These are phyloP conservation scores for Quercus robur DNA, from an alignment of 306 rosid species.

Conservation along the genomic window DNA sequence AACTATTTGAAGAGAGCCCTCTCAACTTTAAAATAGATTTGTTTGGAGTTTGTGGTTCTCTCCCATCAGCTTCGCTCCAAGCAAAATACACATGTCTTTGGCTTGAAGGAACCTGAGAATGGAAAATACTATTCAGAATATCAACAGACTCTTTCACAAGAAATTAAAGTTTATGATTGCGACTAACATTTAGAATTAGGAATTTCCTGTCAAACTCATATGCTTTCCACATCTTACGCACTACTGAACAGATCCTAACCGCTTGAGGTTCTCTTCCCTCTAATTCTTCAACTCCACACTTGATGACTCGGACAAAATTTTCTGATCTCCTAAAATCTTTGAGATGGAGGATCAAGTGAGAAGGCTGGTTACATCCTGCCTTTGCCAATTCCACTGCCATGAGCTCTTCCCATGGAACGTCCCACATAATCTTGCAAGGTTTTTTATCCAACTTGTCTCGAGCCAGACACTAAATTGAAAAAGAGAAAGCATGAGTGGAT, in stretches of 20 bases:
- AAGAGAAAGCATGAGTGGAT: slow-evolving; percentile 18
- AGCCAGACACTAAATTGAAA: slow-evolving; percentile 66
- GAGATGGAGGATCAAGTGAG: slow-evolving; percentile 89
- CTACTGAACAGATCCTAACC: slow-evolving; percentile 63
- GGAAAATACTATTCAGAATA: slow-evolving; percentile 28
- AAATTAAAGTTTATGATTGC: slow-evolving; percentile 14
- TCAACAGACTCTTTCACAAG: slow-evolving; percentile 18
- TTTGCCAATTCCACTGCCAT: slow-evolving; percentile 90
- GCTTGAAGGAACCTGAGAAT: slow-evolving; percentile 92
- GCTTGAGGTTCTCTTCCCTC: slow-evolving; percentile 81
- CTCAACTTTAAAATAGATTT: slow-evolving; percentile 69
- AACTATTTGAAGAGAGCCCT: slow-evolving; percentile 50
- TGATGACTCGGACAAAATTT: slow-evolving; percentile 70
- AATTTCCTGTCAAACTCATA: slow-evolving; percentile 67
- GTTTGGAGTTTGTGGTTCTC: slow-evolving; percentile 50
- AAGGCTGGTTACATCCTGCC: slow-evolving; percentile 69
- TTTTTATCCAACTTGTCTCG: slow-evolving; percentile 83
- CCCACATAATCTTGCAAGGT: slow-evolving; percentile 95
- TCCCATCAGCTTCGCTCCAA: slow-evolving; percentile 74
- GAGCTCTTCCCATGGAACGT: slow-evolving; percentile 91
- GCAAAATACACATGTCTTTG: slow-evolving; percentile 83
- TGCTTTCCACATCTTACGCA: slow-evolving; percentile 73
- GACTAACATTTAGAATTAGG: slow-evolving; percentile 62
- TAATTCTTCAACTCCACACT: slow-evolving; percentile 55
- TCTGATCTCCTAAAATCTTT: slow-evolving; percentile 80